Evolutionary conservation across 208 protist genomes (phyloP), one percentile per base, ranked within the genome.

Genomic region (Tritrichomonas foetus): DNA sequence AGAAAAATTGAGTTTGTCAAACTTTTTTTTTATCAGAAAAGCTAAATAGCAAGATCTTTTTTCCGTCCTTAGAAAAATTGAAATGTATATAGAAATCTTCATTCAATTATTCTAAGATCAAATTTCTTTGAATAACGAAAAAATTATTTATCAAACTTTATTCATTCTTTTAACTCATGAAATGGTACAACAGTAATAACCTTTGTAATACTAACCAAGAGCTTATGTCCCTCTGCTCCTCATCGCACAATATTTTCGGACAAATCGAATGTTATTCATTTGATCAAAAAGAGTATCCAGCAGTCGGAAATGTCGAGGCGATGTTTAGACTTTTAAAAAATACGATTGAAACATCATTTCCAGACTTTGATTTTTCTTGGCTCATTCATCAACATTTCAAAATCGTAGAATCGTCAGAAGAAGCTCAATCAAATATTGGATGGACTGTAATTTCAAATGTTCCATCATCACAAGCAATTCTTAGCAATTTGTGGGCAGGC

Each of bases 181-280:
- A 82, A 41, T 82, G 74, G 74, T 47, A 50, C 30, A 82, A 82
- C 74, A 47, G n/a, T 14, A 1, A 20, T 25, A 30, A 20, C n/a
- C 41, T 82, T 9, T 36, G 47, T 20, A 82, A 82, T 36, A 41
- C 50, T 36, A 50, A 50, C 25, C 74, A 82, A 30, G 74, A 82
- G 50, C 33, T 82, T 36, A 47, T 41, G 11, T 33, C 74, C 5
- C n/a, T 20, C 5, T 82, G 74, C 74, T 50, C 14, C 41, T 50
- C 11, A n/a, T 33, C 1, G 3, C 41, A 49, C 1, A 25, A 82
- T 44, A 82, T 82, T 22, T 82, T 47, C 25, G 41, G 74, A 9
- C n/a, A 82, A 50, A 36, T 82, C 11, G 74, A 82, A 82, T 82
- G 74, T 82, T 82, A 50, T 41, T 20, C 27, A n/a, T 47, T 82